These are phyloP conservation scores for Pseudocercospora pini-densiflorae DNA, from an alignment of 2,329 filamentous ascomycete genomes.

Conservation along the genomic window DNA sequence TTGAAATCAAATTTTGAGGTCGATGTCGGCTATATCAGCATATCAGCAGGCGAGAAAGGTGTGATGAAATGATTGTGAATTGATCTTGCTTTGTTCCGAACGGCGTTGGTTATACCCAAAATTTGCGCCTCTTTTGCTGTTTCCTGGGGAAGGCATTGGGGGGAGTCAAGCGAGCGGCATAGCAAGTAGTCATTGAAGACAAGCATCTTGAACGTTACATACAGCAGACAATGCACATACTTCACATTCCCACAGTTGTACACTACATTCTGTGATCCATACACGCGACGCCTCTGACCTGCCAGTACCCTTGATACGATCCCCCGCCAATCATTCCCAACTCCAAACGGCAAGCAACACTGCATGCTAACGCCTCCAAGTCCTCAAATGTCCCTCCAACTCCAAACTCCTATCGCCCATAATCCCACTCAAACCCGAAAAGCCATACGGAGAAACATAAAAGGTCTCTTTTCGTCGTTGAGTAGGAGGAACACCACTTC, in stretches of 20 bases:
- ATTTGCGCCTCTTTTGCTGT: not conserved
- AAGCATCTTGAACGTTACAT: too few relatives aligned
- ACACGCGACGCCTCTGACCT: too few relatives aligned
- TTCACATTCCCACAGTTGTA: too few relatives aligned
- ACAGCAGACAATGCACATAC: too few relatives aligned
- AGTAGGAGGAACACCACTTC: not conserved
- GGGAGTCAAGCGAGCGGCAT: not conserved
- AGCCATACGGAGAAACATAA: not conserved
- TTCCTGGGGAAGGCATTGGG: not conserved
- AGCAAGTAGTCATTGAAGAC: too few relatives aligned
- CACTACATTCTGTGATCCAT: too few relatives aligned
- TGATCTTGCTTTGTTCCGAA: not conserved
- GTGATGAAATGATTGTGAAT: not conserved
- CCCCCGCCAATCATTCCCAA: too few relatives aligned
- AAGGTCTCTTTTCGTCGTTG: not conserved
- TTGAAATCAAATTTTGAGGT: too few relatives aligned
- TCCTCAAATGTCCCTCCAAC: slow-evolving; percentile 5
- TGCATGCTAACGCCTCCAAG: too few relatives aligned
- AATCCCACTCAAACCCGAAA: not conserved
- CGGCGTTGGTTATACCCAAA: not conserved
- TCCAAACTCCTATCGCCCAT: not conserved
- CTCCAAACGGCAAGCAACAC: too few relatives aligned
- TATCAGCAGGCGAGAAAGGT: not conserved
- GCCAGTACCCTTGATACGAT: too few relatives aligned
- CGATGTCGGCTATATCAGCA: not conserved